A percentile compares a stretch with the other conserved stretches of the same genome.
Conservation (phyloP, 2,329 filamentous ascomycete species). For the Salinomyces thailandicus region DNA sequence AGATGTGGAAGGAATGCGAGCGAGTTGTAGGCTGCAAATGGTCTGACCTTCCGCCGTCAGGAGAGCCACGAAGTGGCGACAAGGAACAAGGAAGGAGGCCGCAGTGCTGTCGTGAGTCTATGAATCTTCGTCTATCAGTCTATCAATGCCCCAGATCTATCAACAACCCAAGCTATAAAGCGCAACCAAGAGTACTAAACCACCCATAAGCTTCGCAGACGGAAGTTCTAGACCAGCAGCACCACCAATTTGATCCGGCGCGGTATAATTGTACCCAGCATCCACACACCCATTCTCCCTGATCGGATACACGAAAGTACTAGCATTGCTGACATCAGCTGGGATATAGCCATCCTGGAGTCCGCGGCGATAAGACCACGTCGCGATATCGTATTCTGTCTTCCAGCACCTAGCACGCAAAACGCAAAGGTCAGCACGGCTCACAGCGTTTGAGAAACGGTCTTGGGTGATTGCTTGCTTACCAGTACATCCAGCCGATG, state of each 20-base stretch:
- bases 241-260: background rate
- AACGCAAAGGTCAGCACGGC: background rate
- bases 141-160: too few species aligned
- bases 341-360: slow-evolving; percentile 14
- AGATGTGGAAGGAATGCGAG: too few species aligned
- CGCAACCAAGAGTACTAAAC: too few species aligned
- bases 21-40: too few species aligned
- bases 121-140: too few species aligned
- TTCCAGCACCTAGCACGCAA: too few species aligned
- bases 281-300: slow-evolving; percentile 2
- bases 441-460: slow-evolving; percentile 1
- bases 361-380: slow-evolving; percentile 15
- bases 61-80: too few species aligned
- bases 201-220: background rate
- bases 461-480: too few species aligned
- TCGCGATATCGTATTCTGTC: slow-evolving; percentile 16
- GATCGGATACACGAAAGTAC: background rate
- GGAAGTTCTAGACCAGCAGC: background rate
- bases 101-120: too few species aligned
- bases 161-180: too few species aligned
- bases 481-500: slow-evolving; percentile 16
- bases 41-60: too few species aligned
- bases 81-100: too few species aligned
- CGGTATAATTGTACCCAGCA: slow-evolving; percentile 1
- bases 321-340: slow-evolving; percentile 8